These are phyloP conservation scores for Postia placenta DNA, from an alignment of 768 basidiomycete genomes.

Conservation along the genomic window DNA sequence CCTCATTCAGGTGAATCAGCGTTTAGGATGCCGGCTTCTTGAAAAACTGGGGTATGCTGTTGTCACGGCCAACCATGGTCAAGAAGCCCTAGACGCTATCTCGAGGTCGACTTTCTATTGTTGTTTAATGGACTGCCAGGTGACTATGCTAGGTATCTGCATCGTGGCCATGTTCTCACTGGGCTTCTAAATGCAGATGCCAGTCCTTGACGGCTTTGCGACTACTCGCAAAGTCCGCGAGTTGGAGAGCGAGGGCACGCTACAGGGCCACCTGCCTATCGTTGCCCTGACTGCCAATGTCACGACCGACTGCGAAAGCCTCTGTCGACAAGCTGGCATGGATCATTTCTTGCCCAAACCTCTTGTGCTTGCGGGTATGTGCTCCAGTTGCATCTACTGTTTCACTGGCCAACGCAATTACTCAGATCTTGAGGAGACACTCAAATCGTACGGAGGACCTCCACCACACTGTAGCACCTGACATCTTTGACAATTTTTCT, in stretches of 20 bases:
- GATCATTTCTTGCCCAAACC: conserved; percentile 25
- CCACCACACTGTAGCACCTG: no score
- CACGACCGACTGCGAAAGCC: conserved; percentile 21
- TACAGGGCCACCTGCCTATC: conserved; percentile 20
- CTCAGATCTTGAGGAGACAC: not conserved
- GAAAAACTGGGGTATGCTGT: conserved; percentile 24
- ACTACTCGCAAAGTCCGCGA: conserved; percentile 20
- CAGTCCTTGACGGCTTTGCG: conserved; percentile 23
- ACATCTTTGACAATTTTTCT: no score
- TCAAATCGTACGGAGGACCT: conserved; percentile 1
- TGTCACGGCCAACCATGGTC: conserved; percentile 19
- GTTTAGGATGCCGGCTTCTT: conserved; percentile 19
- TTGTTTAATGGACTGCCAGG: conserved; percentile 25
- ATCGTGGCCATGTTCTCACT: not conserved
- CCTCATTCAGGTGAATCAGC: conserved; percentile 19
- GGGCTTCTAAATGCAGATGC: not conserved
- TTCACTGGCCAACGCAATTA: not conserved
- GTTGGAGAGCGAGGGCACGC: conserved; percentile 16
- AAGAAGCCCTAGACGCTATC: conserved; percentile 18
- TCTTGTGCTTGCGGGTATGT: conserved; percentile 19
- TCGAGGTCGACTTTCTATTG: conserved; percentile 11
- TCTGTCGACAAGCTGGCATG: conserved; percentile 23
- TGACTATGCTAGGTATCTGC: not conserved
- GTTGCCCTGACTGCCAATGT: conserved; percentile 25
- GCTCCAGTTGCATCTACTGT: not conserved